Evolutionary conservation across 2,329 filamentous ascomycete species (phyloP).

Genomic region (Hymenoscyphus fraxineus): DNA sequence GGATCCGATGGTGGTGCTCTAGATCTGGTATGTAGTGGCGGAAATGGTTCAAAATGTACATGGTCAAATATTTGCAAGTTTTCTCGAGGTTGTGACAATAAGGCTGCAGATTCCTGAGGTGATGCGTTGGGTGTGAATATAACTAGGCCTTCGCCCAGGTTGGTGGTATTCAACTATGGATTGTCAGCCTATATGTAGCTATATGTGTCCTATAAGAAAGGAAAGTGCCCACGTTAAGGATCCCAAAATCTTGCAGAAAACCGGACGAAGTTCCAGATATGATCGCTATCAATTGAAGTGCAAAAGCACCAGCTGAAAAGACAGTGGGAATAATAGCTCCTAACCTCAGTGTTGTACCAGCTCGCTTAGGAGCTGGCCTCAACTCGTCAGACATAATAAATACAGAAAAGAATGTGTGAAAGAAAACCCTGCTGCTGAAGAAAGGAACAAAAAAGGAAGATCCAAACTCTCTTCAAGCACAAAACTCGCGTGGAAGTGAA

Average conservation of each 20-base stretch:
- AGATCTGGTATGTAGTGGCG: background rate
- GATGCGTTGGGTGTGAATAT: background rate
- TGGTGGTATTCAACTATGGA: background rate
- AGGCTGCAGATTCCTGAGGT: background rate
- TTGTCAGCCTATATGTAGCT: background rate
- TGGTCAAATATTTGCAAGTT: background rate
- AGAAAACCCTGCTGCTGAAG: background rate
- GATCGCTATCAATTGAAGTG: background rate
- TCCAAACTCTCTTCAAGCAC: background rate
- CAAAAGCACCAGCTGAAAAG: background rate
- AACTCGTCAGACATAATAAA: background rate
- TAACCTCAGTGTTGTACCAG: background rate
- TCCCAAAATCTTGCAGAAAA: background rate
- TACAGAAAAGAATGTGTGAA: background rate
- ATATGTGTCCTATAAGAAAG: background rate
- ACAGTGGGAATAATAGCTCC: background rate
- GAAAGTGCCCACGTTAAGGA: background rate
- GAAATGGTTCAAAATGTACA: background rate
- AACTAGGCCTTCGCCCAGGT: background rate
- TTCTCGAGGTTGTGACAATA: background rate
- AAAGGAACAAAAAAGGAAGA: background rate
- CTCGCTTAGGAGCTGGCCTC: background rate
- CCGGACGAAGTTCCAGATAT: background rate
- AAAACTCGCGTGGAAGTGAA: background rate
- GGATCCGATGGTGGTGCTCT: background rate